Percentiles rank a stretch among this genome's conserved stretches.
Evolutionary conservation across 345 rosid genomes (phyloP).

Genomic region (Eucalyptus caleyi): DNA sequence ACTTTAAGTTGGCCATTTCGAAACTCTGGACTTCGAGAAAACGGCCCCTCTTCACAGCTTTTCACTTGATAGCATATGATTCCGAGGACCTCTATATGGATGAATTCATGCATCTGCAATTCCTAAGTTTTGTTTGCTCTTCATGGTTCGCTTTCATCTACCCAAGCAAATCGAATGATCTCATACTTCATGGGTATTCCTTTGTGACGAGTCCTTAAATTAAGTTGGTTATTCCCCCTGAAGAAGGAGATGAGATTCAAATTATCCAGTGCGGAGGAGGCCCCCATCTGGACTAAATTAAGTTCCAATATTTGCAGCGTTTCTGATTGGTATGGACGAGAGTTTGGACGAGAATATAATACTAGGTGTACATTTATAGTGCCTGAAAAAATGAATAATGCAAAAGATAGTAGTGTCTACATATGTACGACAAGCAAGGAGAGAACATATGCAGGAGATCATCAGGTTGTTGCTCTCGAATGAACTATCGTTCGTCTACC

Average conservation of each 20-base stretch:
- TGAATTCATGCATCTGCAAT: not conserved
- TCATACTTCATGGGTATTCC: not conserved
- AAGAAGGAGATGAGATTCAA: not conserved
- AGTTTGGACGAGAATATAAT: not conserved
- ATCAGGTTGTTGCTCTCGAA: not conserved
- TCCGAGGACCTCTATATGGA: not conserved
- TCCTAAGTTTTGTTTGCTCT: not conserved
- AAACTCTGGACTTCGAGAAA: no score
- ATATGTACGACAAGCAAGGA: not conserved
- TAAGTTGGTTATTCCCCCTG: not conserved
- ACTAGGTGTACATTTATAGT: not conserved
- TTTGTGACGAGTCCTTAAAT: not conserved
- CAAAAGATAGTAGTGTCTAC: not conserved
- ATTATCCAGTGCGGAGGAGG: not conserved
- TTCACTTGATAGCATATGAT: not conserved
- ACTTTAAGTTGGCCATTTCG: no score
- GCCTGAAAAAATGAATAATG: not conserved
- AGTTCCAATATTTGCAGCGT: not conserved
- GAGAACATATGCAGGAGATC: not conserved
- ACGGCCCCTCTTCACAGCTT: no score
- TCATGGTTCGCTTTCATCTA: not conserved
- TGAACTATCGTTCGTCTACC: not conserved
- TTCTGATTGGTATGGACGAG: not conserved
- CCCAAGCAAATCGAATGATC: not conserved
- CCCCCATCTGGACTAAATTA: not conserved